Evolutionary conservation across 495 filamentous ascomycete species (phyloP).

Genomic region (Tuber umbilicatum): DNA sequence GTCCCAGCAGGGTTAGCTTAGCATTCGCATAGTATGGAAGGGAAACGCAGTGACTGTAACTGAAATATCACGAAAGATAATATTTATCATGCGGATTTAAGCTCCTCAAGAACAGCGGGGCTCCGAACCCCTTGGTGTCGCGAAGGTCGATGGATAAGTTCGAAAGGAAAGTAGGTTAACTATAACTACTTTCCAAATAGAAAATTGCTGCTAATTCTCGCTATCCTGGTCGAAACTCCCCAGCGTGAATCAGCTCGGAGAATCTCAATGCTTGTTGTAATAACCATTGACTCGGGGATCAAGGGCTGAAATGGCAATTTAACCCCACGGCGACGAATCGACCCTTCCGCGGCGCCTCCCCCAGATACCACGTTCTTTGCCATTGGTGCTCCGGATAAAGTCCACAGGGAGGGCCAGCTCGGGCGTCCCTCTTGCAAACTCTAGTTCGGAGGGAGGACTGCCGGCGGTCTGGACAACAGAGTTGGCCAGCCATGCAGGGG

Average conservation of each 20-base stretch:
- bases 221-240: background rate
- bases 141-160: background rate
- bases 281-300: background rate
- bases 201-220: background rate
- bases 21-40: background rate
- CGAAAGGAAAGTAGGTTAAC: background rate
- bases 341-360: background rate
- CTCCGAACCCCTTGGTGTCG: background rate
- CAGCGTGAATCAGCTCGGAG: background rate
- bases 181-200: background rate
- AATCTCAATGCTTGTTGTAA: background rate
- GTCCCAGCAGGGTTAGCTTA: background rate
- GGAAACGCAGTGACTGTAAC: background rate
- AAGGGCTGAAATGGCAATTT: slow-evolving; percentile 3
- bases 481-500: slow-evolving; percentile 1
- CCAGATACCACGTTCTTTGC: slow-evolving; percentile 1
- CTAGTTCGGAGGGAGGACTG: background rate
- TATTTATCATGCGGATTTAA: background rate
- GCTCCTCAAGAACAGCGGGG: background rate
- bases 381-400: background rate
- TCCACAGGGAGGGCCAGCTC: background rate
- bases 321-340: background rate
- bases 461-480: slow-evolving; percentile 8
- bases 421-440: slow-evolving; percentile 3
- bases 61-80: background rate